Base-by-base conservation (phyloP, 2,329 filamentous ascomycete genomes). In the Rosellinia necatrix region DNA sequence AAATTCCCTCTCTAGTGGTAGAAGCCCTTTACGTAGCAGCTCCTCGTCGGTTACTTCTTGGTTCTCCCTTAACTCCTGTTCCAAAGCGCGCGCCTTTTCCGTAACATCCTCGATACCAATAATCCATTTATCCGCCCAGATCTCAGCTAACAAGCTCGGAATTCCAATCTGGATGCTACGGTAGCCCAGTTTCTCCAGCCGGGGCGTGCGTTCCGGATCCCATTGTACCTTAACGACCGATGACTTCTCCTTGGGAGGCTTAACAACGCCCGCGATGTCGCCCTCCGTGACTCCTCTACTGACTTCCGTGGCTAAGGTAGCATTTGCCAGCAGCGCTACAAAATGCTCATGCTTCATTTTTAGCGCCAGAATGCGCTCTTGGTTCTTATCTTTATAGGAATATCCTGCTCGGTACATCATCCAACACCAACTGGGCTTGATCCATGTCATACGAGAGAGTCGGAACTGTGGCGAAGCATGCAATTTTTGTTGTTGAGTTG, bases 361-460 rank as follows among this genome's bases (percentile, higher is more conserved):
- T 4, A 87, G 70, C 0, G 84, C 83, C 1, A 88, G 74, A 22
- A 87, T 81, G 42, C 76, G 78, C 29, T 77, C 74, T 68, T 87
- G 84, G 2, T 77, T 69, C 0, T 67, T 25, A 57, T 84, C 81
- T 63, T 87, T 87, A 68, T 75, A 77, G 0, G 80, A 81, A 71
- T 85, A 87, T 13, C 83, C 84, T 17, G 77, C 75, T 43, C 84
- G 82, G 66, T 87, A 86, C 70, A 85, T 79, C 78, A 86, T 84
- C 84, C 84, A 87, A 42, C 48, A 46, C 54, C 54, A 57, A 15
- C 54, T 57, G 3, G 54, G 54, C 43, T 57, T 57, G 6, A 57
- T 49, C 54, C 54, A 57, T n/a, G 54, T 57, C 43, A 57, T 53
- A 12, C 54, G 41, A 2, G 41, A 24, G 6, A 34, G 48, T 19